phyloP scores from a whole-genome alignment of 1,284 basidiomycete species.

The Trichosporon asahii region DNA sequence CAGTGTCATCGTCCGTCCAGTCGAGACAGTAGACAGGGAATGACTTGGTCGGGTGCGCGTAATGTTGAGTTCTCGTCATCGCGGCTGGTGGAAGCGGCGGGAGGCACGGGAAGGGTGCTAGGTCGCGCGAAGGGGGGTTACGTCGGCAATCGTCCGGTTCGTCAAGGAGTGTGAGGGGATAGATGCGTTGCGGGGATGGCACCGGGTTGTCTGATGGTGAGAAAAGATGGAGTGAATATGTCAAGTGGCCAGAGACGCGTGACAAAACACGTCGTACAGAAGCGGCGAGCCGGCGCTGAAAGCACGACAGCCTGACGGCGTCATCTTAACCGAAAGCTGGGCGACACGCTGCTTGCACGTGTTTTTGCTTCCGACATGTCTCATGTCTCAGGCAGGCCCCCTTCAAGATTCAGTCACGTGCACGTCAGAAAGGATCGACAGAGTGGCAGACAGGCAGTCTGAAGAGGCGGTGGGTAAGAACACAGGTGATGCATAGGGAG shows the following conservation, averaged over 20 bases:
- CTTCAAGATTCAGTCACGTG: not conserved
- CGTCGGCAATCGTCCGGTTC: not conserved
- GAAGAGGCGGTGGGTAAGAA: not conserved
- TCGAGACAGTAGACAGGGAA: constrained; percentile 85
- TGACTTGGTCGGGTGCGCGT: constrained; percentile 65
- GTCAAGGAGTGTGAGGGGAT: not conserved
- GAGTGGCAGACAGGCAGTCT: not conserved
- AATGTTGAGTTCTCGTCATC: constrained; percentile 74
- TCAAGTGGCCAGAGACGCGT: not conserved
- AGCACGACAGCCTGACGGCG: not conserved
- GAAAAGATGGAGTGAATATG: not conserved
- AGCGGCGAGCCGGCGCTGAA: not conserved
- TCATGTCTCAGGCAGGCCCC: not conserved
- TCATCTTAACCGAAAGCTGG: not conserved
- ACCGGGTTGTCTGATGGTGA: not conserved
- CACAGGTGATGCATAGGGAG: not conserved
- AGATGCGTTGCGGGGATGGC: not conserved
- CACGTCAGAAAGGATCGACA: not conserved
- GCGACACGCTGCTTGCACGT: not conserved
- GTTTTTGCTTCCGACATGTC: not conserved
- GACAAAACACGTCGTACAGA: not conserved
- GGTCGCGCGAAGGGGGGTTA: not conserved
- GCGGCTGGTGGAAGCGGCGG: not conserved
- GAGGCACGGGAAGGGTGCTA: not conserved
- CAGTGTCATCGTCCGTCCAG: constrained; percentile 68